Evolutionary conservation across 148 eudicot genomes (phyloP).

Genomic region (Rhododendron mucronatum): DNA sequence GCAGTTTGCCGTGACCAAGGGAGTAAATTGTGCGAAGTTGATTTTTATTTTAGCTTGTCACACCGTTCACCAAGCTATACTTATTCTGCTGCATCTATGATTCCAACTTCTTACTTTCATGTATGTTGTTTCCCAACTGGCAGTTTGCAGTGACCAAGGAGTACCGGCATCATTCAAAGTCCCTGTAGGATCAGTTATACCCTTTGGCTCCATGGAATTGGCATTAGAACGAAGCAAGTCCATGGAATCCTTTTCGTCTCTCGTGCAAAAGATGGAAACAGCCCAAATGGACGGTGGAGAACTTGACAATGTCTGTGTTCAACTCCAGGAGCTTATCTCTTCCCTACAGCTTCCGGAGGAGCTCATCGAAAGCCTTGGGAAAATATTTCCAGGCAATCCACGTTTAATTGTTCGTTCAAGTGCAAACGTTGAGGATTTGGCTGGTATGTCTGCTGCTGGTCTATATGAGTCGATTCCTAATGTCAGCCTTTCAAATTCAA

Average conservation of each 20-base stretch:
- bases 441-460: constrained; percentile 98
- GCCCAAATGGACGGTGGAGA: constrained; percentile 62
- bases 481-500: constrained; percentile 72
- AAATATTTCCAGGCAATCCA: constrained; percentile 39
- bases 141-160: constrained; percentile 79
- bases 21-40: constrained; percentile 24
- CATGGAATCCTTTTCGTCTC: constrained; percentile 41
- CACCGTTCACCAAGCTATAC: not conserved
- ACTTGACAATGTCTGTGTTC: constrained; percentile 60
- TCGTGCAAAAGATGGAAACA: constrained; percentile 62
- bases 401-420: constrained; percentile 88
- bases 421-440: constrained; percentile 94
- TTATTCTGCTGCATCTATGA: not conserved
- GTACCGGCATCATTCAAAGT: constrained; percentile 86
- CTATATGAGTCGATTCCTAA: constrained; percentile 92
- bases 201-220: constrained; percentile 81
- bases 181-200: constrained; percentile 79
- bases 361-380: constrained; percentile 37
- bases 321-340: constrained; percentile 60
- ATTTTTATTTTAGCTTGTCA: not conserved
- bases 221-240: constrained; percentile 55
- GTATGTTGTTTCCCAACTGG: constrained; percentile 4
- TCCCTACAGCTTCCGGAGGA: constrained; percentile 46
- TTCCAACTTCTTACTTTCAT: not conserved
- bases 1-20: constrained; percentile 65